Evolutionary conservation across 192 early-diverging fungal genomes (phyloP), one percentile per base, ranked within the genome.

Genomic region (Mortierella antarctica): DNA sequence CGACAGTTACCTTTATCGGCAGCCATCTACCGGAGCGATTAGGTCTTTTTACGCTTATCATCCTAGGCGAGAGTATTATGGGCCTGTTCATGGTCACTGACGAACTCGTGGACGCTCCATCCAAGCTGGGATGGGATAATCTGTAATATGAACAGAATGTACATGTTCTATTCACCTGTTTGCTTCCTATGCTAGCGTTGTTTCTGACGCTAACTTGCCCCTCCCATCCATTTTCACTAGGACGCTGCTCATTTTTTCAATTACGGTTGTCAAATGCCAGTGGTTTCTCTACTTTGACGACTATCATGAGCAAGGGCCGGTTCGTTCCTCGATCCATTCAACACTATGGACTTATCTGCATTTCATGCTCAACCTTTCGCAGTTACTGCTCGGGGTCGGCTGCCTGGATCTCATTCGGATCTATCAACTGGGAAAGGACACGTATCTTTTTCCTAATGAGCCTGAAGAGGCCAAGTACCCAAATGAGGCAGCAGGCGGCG

Each of bases 201-300:
- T 66, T 71, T 40, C 70, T 12, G 67, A 81, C 53, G 64, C 31
- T 45, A 15, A 18, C 6, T 59, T 55, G 15, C 21, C 59, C 12
- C n/a, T 41, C 18, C 23, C 11, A 58, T 4, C 47, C 23, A 52
- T 31, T 18, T 49, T 64, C 13, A 66, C 48, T 73, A 82, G 59
- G 73, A 77, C 70, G 10, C n/a, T 75, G 45, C 52, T 75, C 12
- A 85, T 85, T 48, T 81, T 87, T 68, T 84, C 82, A 31, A 74
- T 87, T 52, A 76, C 83, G 9, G 68, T 85, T 31, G 83, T 87
- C 50, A 83, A 85, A 67, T 75, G 72, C 21, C 83, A 78, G 50
- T 87, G 84, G 78, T 87, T 87, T 56, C 67, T 87, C 59, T 87
- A 85, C 67, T 87, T 87, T 82, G 86, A 87, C 21, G 84, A 87